A percentile compares a stretch with the other conserved stretches of the same genome.
Conservation (phyloP, 768 basidiomycete species). For the Tricholoma sp. region DNA sequence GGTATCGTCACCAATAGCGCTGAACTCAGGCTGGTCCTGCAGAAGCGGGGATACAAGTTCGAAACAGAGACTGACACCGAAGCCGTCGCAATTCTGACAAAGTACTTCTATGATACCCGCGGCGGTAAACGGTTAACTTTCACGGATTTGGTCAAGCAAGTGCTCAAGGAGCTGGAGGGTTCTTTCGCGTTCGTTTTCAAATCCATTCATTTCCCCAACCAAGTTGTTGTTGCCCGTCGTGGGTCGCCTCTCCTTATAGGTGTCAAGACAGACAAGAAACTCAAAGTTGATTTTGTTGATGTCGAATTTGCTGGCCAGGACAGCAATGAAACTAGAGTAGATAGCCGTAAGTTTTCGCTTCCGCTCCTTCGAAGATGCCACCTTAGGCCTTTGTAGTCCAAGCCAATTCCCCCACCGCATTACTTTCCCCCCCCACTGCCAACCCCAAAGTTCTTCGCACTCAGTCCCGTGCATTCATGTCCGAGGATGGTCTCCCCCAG, state of each 20-base stretch:
- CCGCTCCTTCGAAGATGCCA: slow-evolving; percentile 3
- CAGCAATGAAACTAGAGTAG: slow-evolving; percentile 34
- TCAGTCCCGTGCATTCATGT: slow-evolving; percentile 97
- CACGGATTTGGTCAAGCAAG: slow-evolving; percentile 89
- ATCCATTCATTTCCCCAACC: slow-evolving; percentile 90
- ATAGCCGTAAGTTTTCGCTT: slow-evolving; percentile 31
- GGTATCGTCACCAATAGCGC: slow-evolving; percentile 95
- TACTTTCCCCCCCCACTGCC: slow-evolving; percentile 62
- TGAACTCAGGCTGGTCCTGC: slow-evolving; percentile 86
- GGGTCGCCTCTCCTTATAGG: slow-evolving; percentile 96
- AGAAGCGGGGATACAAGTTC: slow-evolving; percentile 94
- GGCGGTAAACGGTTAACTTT: slow-evolving; percentile 82
- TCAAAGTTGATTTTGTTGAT: slow-evolving; percentile 99
- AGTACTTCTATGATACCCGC: slow-evolving; percentile 95
- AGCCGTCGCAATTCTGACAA: slow-evolving; percentile 91
- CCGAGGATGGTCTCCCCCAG: slow-evolving; percentile 96
- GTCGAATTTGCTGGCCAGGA: slow-evolving; percentile 88
- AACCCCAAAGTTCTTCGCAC: slow-evolving; percentile 83
- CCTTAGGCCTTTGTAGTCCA: slow-evolving; percentile 27
- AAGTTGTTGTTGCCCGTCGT: slow-evolving; percentile 92
- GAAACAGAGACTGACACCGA: slow-evolving; percentile 97
- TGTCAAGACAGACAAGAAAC: slow-evolving; percentile 99
- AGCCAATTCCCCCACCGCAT: slow-evolving; percentile 44
- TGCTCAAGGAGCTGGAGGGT: slow-evolving; percentile 96
- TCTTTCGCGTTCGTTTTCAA: slow-evolving; percentile 99